phyloP scores from a whole-genome alignment of 495 filamentous ascomycete genomes.

The Xylaria venustula region DNA sequence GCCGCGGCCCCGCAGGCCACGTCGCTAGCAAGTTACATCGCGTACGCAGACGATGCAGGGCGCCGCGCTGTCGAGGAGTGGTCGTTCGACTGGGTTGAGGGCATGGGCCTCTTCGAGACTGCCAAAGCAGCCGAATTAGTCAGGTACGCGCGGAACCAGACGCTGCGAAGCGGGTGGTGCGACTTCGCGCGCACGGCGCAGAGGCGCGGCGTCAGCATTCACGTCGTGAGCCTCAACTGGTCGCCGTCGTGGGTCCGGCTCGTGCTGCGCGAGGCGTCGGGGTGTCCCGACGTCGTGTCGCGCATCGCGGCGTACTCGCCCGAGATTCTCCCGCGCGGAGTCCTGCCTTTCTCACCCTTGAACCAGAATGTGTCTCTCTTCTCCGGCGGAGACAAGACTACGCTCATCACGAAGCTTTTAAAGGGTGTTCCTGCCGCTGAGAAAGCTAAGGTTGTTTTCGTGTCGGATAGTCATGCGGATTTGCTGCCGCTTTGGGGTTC shows the following conservation, averaged over 20 bases:
- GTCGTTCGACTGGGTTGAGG: conserved; percentile 5
- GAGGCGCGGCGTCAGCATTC: neutral
- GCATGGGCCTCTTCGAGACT: conserved; percentile 8
- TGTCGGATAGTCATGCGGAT: conserved; percentile 1
- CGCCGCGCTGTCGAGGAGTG: conserved; percentile 2
- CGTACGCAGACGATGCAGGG: neutral
- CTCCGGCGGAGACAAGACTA: conserved; percentile 2
- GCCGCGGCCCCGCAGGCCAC: neutral
- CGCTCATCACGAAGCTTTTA: neutral
- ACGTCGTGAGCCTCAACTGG: conserved; percentile 10
- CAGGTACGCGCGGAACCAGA: conserved; percentile 1
- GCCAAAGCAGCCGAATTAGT: neutral
- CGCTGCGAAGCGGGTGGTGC: conserved; percentile 2
- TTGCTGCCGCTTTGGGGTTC: conserved; percentile 3
- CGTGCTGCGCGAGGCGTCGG: conserved; percentile 1
- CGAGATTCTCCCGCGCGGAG: neutral
- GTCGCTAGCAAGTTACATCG: neutral
- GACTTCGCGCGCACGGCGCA: conserved; percentile 1
- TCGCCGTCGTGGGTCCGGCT: conserved; percentile 10
- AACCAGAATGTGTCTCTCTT: conserved; percentile 6
- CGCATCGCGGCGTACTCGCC: conserved; percentile 2
- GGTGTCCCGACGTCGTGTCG: neutral
- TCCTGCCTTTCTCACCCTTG: neutral
- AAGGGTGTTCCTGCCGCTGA: neutral
- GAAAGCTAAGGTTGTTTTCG: conserved; percentile 2